These are phyloP conservation scores for Saururus chinensis DNA, from an alignment of 164 flowering plant species.

Conservation along the genomic window DNA sequence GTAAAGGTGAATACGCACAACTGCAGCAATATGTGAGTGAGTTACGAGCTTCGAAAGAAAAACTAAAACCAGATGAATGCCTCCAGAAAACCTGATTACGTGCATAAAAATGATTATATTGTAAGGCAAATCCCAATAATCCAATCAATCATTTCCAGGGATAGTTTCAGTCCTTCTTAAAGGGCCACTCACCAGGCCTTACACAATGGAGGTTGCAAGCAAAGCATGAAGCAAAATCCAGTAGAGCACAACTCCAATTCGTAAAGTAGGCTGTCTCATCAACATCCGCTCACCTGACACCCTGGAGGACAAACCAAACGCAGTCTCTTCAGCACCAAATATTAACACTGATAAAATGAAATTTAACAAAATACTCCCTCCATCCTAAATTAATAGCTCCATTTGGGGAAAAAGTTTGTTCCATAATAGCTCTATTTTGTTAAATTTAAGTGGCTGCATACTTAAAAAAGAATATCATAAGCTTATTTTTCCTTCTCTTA, in stretches of 20 bases:
- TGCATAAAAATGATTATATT: background rate
- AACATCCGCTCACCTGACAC: slow-evolving; percentile 91
- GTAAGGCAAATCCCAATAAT: background rate
- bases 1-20: background rate
- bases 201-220: slow-evolving; percentile 51
- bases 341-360: background rate
- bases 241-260: slow-evolving; percentile 75
- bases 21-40: background rate
- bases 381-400: too few species aligned
- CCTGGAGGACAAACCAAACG: slow-evolving; percentile 31
- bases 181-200: background rate
- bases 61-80: too few species aligned
- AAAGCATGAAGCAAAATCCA: slow-evolving; percentile 79
- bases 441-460: too few species aligned
- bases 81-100: too few species aligned
- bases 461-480: too few species aligned
- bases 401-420: too few species aligned
- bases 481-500: too few species aligned
- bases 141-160: background rate
- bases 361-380: background rate
- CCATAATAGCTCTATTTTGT: too few species aligned
- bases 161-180: background rate
- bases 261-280: slow-evolving; percentile 88
- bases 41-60: too few species aligned
- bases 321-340: background rate